Evolutionary conservation across 768 basidiomycete species (phyloP), one percentile per base, ranked within the genome.

Genomic region (Pleurotus citrinopileatus): DNA sequence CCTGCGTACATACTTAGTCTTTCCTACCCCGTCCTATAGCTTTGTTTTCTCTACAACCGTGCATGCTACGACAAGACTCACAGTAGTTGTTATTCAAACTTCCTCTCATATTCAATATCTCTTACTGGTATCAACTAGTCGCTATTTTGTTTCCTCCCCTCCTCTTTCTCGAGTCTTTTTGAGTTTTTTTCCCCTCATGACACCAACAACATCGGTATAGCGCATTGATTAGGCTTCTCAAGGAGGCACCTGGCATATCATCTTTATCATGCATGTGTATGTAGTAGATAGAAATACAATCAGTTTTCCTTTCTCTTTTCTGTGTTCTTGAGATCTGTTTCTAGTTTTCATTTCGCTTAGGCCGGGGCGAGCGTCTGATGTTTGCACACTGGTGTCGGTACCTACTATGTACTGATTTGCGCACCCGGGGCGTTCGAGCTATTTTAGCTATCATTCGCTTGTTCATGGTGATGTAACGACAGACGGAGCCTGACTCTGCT

Each of bases 161-260:
- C 60, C 62, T 59, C 67, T 63, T 67, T 67, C 59, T 62, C 61
- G 59, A 73, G n/a, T n/a, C n/a, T n/a, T n/a, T n/a, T n/a, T n/a
- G n/a, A n/a, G n/a, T n/a, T n/a, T n/a, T n/a, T n/a, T n/a, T n/a
- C n/a, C n/a, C 67, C 67, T 78, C 80, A 40, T 19, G 38, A 40
- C 38, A 19, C 48, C 48, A 47, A 13, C 25, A 9, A 27, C 26
- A 47, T 47, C 22, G 45, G 45, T 51, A 23, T 51, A 47, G 7
- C 48, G 34, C 48, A 51, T 51, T 51, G 48, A 51, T 36, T 51
- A 26, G 20, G 48, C 80, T 78, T 85, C 84, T 86, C 78, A 86
- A 86, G 84, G 84, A 85, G 83, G 83, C 80, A 81, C 75, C 71
- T 72, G 73, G 72, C 67, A 70, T 51, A 20, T 17, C 46, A 27